phyloP scores from a whole-genome alignment of 805 yeast genomes.

The Komagataella kurtzmanii region DNA sequence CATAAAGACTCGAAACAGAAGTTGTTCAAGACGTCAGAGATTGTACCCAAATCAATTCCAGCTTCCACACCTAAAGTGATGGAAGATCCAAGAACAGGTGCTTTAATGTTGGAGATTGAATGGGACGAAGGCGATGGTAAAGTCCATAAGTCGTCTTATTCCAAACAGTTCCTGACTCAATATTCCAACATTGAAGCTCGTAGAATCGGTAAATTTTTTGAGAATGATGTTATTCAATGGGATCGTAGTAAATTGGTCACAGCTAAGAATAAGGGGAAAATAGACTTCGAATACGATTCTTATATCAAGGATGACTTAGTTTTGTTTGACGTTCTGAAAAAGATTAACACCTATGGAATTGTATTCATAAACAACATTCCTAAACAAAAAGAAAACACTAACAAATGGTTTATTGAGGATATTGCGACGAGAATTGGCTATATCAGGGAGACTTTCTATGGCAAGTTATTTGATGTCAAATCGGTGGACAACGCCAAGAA shows the following conservation, averaged over 20 bases:
- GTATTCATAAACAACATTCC: slow-evolving; percentile 43
- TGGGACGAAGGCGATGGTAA: slow-evolving; percentile 32
- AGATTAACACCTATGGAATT: slow-evolving; percentile 43
- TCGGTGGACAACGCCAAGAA: slow-evolving; percentile 41
- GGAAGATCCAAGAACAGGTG: slow-evolving; percentile 7
- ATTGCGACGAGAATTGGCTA: slow-evolving; percentile 43
- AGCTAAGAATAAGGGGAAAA: slow-evolving; percentile 8
- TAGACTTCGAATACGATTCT: slow-evolving; percentile 21
- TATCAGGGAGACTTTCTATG: slow-evolving; percentile 59
- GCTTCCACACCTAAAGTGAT: slow-evolving; percentile 18
- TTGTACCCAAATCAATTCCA: slow-evolving; percentile 23
- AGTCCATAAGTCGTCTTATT: slow-evolving; percentile 18
- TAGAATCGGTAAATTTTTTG: slow-evolving; percentile 23
- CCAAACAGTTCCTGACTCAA: slow-evolving; percentile 30
- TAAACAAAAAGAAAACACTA: slow-evolving; percentile 17
- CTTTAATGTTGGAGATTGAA: slow-evolving; percentile 23
- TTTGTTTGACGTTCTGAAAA: slow-evolving; percentile 25
- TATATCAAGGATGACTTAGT: slow-evolving; percentile 22
- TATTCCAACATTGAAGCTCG: slow-evolving; percentile 23
- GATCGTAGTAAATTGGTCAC: slow-evolving; percentile 12
- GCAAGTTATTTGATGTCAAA: slow-evolving; percentile 55
- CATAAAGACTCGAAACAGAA: slow-evolving; percentile 49
- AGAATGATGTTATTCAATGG: slow-evolving; percentile 26
- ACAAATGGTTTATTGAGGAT: slow-evolving; percentile 21
- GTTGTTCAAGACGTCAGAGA: slow-evolving; percentile 44